phyloP scores from a whole-genome alignment of 1,139 yeast genomes.

The Magnusiomyces starmeri region DNA sequence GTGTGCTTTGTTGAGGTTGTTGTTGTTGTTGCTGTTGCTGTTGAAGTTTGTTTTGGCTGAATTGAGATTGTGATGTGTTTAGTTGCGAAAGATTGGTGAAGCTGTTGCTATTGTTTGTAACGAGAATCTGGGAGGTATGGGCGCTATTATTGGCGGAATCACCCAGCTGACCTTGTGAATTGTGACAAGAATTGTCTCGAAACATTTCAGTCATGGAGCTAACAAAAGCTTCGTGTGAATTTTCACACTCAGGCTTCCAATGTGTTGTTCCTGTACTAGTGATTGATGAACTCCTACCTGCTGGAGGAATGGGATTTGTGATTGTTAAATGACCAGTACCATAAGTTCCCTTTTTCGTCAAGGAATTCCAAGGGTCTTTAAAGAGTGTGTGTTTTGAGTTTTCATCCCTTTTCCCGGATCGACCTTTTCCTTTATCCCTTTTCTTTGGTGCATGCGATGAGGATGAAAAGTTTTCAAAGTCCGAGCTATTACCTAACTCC shows the following conservation, averaged over 20 bases:
- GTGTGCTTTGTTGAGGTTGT: background rate
- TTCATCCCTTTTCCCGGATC: background rate
- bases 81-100: too few species aligned
- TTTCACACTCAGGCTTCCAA: conserved; percentile 4
- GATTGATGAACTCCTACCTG: background rate
- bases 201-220: background rate
- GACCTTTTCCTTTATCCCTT: background rate
- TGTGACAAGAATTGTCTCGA: background rate
- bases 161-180: background rate
- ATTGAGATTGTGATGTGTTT: too few species aligned
- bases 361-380: background rate
- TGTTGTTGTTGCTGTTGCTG: background rate
- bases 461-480: background rate
- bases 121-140: background rate
- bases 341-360: background rate
- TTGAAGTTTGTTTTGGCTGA: background rate
- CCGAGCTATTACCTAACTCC: too few species aligned
- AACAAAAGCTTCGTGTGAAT: background rate
- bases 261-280: background rate
- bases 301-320: background rate
- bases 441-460: background rate
- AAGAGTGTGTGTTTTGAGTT: background rate
- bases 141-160: background rate
- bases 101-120: background rate
- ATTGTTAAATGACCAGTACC: background rate